Evolutionary conservation across 768 basidiomycete genomes (phyloP).

Genomic region (Podaxis sp.): DNA sequence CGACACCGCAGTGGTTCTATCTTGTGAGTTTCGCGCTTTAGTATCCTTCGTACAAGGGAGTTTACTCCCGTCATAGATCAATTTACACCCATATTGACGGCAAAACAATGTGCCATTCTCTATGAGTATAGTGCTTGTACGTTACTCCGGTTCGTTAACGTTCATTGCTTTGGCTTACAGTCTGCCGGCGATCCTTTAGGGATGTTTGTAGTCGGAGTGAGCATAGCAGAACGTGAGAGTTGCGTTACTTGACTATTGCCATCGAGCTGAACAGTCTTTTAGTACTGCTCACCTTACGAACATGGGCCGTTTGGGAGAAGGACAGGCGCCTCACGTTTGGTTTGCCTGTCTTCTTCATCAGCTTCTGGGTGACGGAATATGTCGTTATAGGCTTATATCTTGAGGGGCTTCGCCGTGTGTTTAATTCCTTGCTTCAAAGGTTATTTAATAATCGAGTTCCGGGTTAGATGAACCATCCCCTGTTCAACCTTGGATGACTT

Average conservation of each 20-base stretch:
- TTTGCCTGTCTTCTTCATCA: not conserved
- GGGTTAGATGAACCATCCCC: not conserved
- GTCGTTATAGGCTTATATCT: not conserved
- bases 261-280: not conserved
- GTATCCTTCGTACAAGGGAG: not conserved
- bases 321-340: not conserved
- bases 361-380: not conserved
- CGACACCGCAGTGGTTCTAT: not conserved
- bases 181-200: not conserved
- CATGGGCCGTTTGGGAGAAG: conserved; percentile 18
- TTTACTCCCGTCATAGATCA: not conserved
- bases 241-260: not conserved
- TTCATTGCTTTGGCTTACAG: not conserved
- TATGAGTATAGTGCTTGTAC: conserved; percentile 12
- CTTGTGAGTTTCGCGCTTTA: conserved; percentile 1
- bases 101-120: conserved; percentile 1
- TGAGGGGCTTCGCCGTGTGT: not conserved
- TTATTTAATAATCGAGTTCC: not conserved
- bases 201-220: conserved; percentile 11
- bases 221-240: conserved; percentile 8
- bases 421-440: not conserved
- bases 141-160: not conserved
- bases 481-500: not conserved
- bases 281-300: conserved; percentile 15
- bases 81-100: not conserved